Base-by-base conservation (phyloP, 1,284 basidiomycete species). In the Ustilago xerochloae region DNA sequence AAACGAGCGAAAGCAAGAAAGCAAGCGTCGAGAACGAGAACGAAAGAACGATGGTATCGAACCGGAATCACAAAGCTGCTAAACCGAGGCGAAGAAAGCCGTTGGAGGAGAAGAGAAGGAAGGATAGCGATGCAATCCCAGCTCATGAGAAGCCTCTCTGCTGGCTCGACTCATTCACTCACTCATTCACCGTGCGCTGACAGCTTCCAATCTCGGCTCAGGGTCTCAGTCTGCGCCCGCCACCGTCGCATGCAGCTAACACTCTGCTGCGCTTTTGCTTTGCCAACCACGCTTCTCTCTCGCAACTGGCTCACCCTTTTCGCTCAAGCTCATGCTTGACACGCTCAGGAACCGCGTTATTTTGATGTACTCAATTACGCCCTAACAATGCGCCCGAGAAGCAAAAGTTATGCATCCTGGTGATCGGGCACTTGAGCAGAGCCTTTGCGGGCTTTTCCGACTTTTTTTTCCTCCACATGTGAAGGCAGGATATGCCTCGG, bases 51-150 rank as follows among this genome's bases (percentile, higher is more conserved):
- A 54, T 24, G 20, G 18, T 43, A 51, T 56, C 52, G 48, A 66
- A 52, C 48, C 49, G 35, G 43, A 13, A 39, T 28, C 36, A 48
- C 35, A 63, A 56, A 56, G 52, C 61, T 69, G 66, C 66, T 63
- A 51, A 45, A 69, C 66, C 56, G 61, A 69, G 66, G 66, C 66
- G 49, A 60, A 56, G 32, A 43, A 43, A 63, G 66, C 66, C 66
- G 66, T 63, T 69, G 61, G 36, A 35, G 58, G 49, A 52, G 49
- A 38, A 52, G 43, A 30, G 29, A 28, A 38, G 46, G 26, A 49
- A 32, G 30, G 3, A n/a, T 41, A 35, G 53, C 4, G 28, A 2
- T 30, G 15, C 20, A 46, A 33, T n/a, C n/a, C 6, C n/a, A 47
- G 6, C 15, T 16, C 26, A 47, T n/a, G n/a, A n/a, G 45, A 28